Evolutionary conservation across 345 rosid species (phyloP).

Genomic region (Acer saccharum): DNA sequence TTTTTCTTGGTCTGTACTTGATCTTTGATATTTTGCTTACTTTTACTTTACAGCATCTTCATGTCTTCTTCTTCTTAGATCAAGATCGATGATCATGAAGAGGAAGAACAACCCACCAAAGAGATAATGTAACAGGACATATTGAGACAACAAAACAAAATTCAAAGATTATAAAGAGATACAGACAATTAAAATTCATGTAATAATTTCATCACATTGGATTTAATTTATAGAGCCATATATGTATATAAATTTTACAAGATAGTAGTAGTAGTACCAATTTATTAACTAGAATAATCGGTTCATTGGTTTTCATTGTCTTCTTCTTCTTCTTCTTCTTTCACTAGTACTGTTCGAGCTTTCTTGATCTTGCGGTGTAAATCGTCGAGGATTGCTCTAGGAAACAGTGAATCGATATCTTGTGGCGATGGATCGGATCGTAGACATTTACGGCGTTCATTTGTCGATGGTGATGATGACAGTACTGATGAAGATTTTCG

Average conservation of each 20-base stretch:
- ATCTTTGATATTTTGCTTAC: conserved; percentile 6
- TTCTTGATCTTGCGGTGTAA: conserved; percentile 55
- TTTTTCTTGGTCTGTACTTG: conserved; percentile 21
- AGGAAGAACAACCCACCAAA: too few relatives aligned
- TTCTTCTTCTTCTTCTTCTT: conserved; percentile 2
- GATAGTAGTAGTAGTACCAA: neutral
- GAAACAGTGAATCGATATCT: conserved; percentile 52
- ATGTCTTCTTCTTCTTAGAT: too few relatives aligned
- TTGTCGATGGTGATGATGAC: conserved; percentile 2
- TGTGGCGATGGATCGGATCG: conserved; percentile 39
- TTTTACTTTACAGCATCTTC: conserved; percentile 30
- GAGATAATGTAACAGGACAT: neutral
- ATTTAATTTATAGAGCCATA: neutral
- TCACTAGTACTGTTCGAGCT: conserved; percentile 33
- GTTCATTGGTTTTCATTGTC: conserved; percentile 6
- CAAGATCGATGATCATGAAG: neutral
- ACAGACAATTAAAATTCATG: neutral
- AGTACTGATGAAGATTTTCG: conserved; percentile 24
- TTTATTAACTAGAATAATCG: neutral
- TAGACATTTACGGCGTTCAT: conserved; percentile 17
- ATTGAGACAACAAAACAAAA: neutral
- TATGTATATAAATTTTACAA: conserved; percentile 6
- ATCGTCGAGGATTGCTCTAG: conserved; percentile 19
- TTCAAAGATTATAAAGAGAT: neutral
- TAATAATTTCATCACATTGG: neutral